Percentiles rank a stretch among this genome's conserved stretches.
These are phyloP conservation scores for Crithidia mellificae DNA, from an alignment of 208 protist species.

Conservation along the genomic window DNA sequence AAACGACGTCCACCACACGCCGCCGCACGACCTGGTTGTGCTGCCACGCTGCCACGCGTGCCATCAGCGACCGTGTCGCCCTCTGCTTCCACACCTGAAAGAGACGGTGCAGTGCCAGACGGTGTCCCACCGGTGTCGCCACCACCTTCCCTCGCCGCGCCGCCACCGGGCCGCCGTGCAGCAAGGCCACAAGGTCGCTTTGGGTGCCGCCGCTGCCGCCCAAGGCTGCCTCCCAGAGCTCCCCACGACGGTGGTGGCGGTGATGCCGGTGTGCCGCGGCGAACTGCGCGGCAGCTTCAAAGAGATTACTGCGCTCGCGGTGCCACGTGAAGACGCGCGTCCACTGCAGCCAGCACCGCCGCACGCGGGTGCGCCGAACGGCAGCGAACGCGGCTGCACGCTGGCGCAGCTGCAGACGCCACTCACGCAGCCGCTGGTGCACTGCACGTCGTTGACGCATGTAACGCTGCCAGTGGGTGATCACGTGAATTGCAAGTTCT, in stretches of 20 bases:
- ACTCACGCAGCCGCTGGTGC: conserved; percentile 11
- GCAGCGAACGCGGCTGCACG: conserved; percentile 20
- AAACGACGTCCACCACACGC: conserved; percentile 9
- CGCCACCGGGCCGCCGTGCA: conserved; percentile 15
- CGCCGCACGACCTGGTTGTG: conserved; percentile 21
- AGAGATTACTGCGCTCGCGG: conserved; percentile 23
- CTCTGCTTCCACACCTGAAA: conserved; percentile 40
- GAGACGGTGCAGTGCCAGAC: conserved; percentile 22
- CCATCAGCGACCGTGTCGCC: conserved; percentile 45
- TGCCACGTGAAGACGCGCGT: conserved; percentile 19
- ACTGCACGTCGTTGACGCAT: conserved; percentile 2
- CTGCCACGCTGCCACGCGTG: conserved; percentile 39
- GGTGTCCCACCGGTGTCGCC: conserved; percentile 26
- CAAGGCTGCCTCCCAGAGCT: too few species aligned
- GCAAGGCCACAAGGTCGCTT: conserved; percentile 14
- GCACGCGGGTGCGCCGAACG: conserved; percentile 8
- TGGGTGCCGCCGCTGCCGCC: background rate
- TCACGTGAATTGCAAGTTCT: conserved; percentile 4
- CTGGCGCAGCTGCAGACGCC: conserved; percentile 14
- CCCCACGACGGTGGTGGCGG: too few species aligned
- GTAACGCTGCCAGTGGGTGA: conserved; percentile 36
- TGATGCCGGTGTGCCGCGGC: conserved; percentile 1
- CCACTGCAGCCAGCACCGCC: conserved; percentile 36
- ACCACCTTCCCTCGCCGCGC: background rate
- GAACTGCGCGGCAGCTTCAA: conserved; percentile 25